Evolutionary conservation across 176 grass and related monocot species (phyloP).

Genomic region (Zoysia pacifica): DNA sequence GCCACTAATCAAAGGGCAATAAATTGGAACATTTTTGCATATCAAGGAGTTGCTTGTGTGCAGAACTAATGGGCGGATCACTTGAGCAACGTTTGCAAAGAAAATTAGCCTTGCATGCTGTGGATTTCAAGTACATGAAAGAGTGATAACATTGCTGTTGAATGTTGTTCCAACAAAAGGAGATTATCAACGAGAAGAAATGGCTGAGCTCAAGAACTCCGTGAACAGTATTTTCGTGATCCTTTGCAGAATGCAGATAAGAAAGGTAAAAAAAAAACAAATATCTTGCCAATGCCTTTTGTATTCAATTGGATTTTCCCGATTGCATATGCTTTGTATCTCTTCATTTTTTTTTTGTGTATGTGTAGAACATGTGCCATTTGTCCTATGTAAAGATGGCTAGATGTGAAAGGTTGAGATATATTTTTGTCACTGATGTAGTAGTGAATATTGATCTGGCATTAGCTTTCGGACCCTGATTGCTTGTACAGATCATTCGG

Average conservation of each 20-base stretch:
- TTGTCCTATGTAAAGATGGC: not conserved
- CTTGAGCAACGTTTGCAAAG: not conserved
- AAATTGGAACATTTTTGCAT: not conserved
- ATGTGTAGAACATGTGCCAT: not conserved
- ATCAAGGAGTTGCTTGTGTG: not conserved
- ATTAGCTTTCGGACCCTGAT: not conserved
- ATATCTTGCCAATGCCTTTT: not conserved
- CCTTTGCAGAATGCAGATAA: not conserved
- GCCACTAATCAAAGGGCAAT: not conserved
- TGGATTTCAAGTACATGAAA: not conserved
- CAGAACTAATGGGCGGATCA: not conserved
- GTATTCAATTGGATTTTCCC: not conserved
- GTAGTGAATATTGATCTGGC: not conserved
- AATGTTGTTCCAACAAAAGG: not conserved
- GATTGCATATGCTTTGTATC: not conserved
- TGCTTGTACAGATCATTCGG: not conserved
- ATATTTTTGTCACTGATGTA: too few species aligned
- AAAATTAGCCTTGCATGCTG: not conserved
- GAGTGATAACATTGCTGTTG: not conserved
- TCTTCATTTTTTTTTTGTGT: not conserved
- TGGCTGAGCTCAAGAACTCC: conserved; percentile 2
- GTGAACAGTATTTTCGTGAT: not conserved
- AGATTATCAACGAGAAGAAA: not conserved
- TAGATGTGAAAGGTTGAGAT: not conserved
- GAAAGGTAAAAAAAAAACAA: not conserved